Evolutionary conservation across 75 land plant genomes (phyloP).

Genomic region (Gnetum montanum): DNA sequence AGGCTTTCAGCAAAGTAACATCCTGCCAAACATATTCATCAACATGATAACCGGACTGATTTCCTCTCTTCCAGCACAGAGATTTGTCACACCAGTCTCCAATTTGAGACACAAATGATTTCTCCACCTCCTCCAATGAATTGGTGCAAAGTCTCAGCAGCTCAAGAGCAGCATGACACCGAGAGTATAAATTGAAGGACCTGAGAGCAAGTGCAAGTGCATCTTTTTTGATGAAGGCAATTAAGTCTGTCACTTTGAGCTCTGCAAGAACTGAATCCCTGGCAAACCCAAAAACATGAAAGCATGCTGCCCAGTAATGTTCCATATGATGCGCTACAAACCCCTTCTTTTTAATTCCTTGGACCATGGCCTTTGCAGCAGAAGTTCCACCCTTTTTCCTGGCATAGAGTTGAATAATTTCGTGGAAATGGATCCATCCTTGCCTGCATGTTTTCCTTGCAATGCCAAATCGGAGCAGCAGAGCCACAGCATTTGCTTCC

Average conservation of each 20-base stretch:
- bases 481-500: constrained; percentile 54
- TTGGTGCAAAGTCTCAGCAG: constrained; percentile 64
- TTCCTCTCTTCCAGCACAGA: constrained; percentile 54
- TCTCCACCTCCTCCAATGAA: constrained; percentile 78
- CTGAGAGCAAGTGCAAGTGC: constrained; percentile 68
- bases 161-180: constrained; percentile 77
- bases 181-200: constrained; percentile 57
- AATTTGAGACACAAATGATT: constrained; percentile 64
- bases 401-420: constrained; percentile 55
- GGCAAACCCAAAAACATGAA: constrained; percentile 72
- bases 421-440: constrained; percentile 63
- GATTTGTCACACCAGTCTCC: constrained; percentile 63
- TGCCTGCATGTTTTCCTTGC: constrained; percentile 35
- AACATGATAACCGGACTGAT: constrained; percentile 27
- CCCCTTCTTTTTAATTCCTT: constrained; percentile 42
- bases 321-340: constrained; percentile 32
- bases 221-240: constrained; percentile 54
- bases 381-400: constrained; percentile 44
- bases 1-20: constrained; percentile 74
- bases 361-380: constrained; percentile 53
- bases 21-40: constrained; percentile 89
- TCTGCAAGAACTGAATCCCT: constrained; percentile 66
- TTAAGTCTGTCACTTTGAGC: constrained; percentile 62
- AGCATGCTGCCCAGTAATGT: constrained; percentile 80
- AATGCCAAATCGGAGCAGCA: constrained; percentile 50